Evolutionary conservation across 108 stramenopile species (phyloP).

Genomic region (Bacterosira constricta): DNA sequence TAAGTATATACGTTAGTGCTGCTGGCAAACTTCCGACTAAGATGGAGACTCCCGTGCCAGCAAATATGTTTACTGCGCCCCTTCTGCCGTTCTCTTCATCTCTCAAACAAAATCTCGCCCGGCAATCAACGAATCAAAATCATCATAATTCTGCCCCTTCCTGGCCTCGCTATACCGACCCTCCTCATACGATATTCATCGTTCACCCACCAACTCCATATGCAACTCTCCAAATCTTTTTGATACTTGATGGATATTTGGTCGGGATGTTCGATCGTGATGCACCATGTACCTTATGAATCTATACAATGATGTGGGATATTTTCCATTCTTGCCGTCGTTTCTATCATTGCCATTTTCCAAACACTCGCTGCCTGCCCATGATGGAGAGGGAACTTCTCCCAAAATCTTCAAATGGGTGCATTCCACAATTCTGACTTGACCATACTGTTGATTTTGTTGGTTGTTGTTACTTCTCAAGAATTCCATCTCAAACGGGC

Average conservation of each 20-base stretch:
- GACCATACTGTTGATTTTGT: slow-evolving; percentile 20
- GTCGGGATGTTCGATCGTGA: slow-evolving; percentile 36
- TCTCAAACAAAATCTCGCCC: slow-evolving; percentile 22
- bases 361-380: not conserved
- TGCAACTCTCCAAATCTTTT: slow-evolving; percentile 30
- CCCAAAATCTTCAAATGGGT: slow-evolving; percentile 67
- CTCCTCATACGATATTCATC: slow-evolving; percentile 8
- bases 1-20: too few relatives aligned
- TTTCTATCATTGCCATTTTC: not conserved
- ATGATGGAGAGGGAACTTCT: slow-evolving; percentile 30
- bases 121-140: slow-evolving; percentile 25
- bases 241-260: slow-evolving; percentile 28
- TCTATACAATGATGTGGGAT: slow-evolving; percentile 30
- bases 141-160: not conserved
- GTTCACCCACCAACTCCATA: slow-evolving; percentile 19
- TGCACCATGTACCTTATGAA: slow-evolving; percentile 43
- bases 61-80: too few relatives aligned
- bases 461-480: not conserved
- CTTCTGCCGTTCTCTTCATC: not conserved
- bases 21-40: too few relatives aligned
- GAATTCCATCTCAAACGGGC: slow-evolving; percentile 81
- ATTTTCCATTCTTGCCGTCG: slow-evolving; percentile 23
- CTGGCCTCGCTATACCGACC: not conserved
- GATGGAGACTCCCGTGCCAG: too few relatives aligned
- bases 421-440: slow-evolving; percentile 68